Conservation (phyloP, 352 stramenopile genomes). For the Phytophthora ramorum region DNA sequence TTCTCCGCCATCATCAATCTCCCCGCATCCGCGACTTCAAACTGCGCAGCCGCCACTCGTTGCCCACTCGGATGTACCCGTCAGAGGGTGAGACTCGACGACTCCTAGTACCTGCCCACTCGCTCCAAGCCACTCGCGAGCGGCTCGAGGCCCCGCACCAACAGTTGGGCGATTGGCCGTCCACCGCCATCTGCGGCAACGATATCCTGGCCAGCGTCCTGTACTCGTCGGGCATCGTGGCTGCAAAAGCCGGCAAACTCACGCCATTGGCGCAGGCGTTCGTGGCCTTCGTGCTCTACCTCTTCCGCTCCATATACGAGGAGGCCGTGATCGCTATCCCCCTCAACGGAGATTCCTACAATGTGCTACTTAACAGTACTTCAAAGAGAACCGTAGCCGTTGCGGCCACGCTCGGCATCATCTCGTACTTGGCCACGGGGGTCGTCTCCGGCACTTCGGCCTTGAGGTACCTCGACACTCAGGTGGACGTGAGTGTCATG, state of each 20-base stretch:
- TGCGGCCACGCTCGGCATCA: conserved; percentile 89
- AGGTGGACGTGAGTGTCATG: conserved; percentile 52
- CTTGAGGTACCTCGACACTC: conserved; percentile 67
- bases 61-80: conserved; percentile 54
- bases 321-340: conserved; percentile 92
- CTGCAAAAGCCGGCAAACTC: conserved; percentile 82
- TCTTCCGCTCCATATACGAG: conserved; percentile 90
- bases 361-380: conserved; percentile 92
- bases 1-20: conserved; percentile 17
- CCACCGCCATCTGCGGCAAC: conserved; percentile 93
- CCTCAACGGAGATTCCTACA: conserved; percentile 93
- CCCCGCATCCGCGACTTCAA: conserved; percentile 35
- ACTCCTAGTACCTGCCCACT: conserved; percentile 33
- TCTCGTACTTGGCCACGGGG: conserved; percentile 92
- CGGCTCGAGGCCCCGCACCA: conserved; percentile 33
- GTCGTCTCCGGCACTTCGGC: conserved; percentile 73
- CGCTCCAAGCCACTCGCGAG: conserved; percentile 37
- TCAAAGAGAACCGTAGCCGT: conserved; percentile 90
- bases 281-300: conserved; percentile 75
- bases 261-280: conserved; percentile 85
- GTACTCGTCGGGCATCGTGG: conserved; percentile 79
- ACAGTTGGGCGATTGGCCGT: conserved; percentile 79
- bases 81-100: conserved; percentile 43
- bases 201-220: conserved; percentile 92
- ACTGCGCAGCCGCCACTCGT: conserved; percentile 14